Evolutionary conservation across 2,329 filamentous ascomycete genomes (phyloP), one percentile per base, ranked within the genome.

Genomic region (Domatiomyces globalis): DNA sequence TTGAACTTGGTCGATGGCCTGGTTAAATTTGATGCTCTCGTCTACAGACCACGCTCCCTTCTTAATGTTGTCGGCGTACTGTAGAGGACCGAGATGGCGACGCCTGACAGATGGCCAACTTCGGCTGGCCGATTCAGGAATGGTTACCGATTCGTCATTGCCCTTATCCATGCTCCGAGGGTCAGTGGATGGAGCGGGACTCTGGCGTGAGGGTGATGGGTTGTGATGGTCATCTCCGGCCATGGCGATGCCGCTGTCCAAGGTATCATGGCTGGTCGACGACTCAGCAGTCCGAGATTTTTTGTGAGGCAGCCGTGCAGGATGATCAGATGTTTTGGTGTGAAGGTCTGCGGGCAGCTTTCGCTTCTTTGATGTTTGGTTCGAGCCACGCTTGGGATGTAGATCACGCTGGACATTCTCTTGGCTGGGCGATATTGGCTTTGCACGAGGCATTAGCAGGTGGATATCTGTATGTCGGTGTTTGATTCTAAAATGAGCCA

Each of bases 21-120:
- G 51, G 39, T 61, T 53, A n/a, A 71, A 60, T 7, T 50, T 48
- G 4, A 43, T 46, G 4, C 62, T 48, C 53, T 71, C 69, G 1
- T 63, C 58, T n/a, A 58, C 59, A 2, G 59, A 62, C 69, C 69
- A 71, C 15, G 61, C 49, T 1, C 69, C 69, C 15, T 48, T 52
- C 5, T 62, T 63, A 62, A 66, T 65, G 6, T 63, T 68, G 6
- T 48, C 54, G 3, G 65, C 63, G 52, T 69, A 63, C 51, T 68
- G 61, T 4, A 72, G 62, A 43, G 62, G 63, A 50, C 71, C 70
- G 49, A 67, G 67, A 68, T 69, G 71, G 36, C 69, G 59, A 54
- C 71, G 69, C 4, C 64, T 64, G 18, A 71, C 68, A 52, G 70
- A 66, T 50, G 71, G 69, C 20, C 64, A 61, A 12, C 62, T 68